Evolutionary conservation across 495 filamentous ascomycete species (phyloP).

Genomic region (Amniculicola lignicola): DNA sequence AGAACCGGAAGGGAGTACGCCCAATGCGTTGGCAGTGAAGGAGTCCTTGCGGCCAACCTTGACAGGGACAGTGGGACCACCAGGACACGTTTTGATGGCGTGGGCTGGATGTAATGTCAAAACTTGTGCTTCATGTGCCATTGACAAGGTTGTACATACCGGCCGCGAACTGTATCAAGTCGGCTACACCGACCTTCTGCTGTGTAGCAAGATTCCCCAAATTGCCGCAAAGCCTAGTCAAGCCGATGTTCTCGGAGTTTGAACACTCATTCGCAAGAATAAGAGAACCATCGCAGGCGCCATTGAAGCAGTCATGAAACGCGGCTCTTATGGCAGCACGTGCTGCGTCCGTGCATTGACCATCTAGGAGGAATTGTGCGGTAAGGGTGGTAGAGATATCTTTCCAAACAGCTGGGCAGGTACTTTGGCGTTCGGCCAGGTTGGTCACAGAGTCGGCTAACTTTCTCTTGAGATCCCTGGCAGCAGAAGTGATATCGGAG

Average conservation of each 20-base stretch:
- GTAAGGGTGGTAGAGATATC: constrained; percentile 26
- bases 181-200: constrained; percentile 29
- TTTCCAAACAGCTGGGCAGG: constrained; percentile 32
- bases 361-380: constrained; percentile 23
- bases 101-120: constrained; percentile 22
- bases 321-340: constrained; percentile 34
- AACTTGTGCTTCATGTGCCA: background rate
- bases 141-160: constrained; percentile 18
- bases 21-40: constrained; percentile 15
- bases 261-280: constrained; percentile 31
- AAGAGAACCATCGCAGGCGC: constrained; percentile 36
- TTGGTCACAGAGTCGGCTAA: constrained; percentile 7
- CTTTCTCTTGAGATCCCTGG: constrained; percentile 3
- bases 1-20: constrained; percentile 20
- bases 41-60: constrained; percentile 35
- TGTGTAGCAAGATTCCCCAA: constrained; percentile 19
- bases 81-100: constrained; percentile 33
- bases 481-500: constrained; percentile 10
- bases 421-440: background rate
- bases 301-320: constrained; percentile 38
- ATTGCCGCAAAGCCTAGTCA: constrained; percentile 12
- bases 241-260: constrained; percentile 27
- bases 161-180: constrained; percentile 36
- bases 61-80: constrained; percentile 24
- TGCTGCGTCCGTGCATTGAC: constrained; percentile 33